Evolutionary conservation across 352 stramenopile species (phyloP), one percentile per base, ranked within the genome.

Genomic region (Phytophthora constricta): DNA sequence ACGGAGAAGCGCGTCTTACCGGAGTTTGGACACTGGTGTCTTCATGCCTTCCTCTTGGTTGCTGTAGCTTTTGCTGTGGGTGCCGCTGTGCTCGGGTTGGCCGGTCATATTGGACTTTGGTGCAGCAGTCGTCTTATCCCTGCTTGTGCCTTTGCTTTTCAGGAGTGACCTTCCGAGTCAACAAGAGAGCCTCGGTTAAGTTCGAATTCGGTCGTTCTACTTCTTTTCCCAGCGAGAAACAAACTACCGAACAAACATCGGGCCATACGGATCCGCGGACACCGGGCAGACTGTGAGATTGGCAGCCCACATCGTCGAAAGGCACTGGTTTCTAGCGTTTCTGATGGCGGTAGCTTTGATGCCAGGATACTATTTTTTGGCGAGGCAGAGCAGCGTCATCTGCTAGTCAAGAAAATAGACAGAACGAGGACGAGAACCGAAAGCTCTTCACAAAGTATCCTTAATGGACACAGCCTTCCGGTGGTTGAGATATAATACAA

Each of bases 261-360:
- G n/a, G 52, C 42, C 59, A 73, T 61, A 27, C 42, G 58, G 39
- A 59, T 14, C 13, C 2, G 13, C 54, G 42, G 51, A 49, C 22
- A 47, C 61, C 66, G 54, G 57, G 62, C 43, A 49, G 34, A 5
- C 48, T n/a, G n/a, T n/a, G n/a, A n/a, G n/a, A n/a, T 22, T 27
- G 41, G 53, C 65, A 73, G 65, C 19, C 65, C 52, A 16, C 31
- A 62, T 73, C 65, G 31, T n/a, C 37, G 65, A 73, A 70, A 37
- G 17, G 17, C 59, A 46, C 65, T 73, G 65, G 23, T 65, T 70
- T 70, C 65, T 58, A 48, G 1, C 16, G 58, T 31, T 31, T 65
- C 58, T 45, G 58, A 59, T 68, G 65, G 50, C 14, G n/a, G n/a
- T n/a, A n/a, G n/a, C n/a, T n/a, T n/a, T n/a, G n/a, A n/a, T n/a